Base-by-base conservation (phyloP, 148 eudicot genomes). In the Heliosperma pusillum region DNA sequence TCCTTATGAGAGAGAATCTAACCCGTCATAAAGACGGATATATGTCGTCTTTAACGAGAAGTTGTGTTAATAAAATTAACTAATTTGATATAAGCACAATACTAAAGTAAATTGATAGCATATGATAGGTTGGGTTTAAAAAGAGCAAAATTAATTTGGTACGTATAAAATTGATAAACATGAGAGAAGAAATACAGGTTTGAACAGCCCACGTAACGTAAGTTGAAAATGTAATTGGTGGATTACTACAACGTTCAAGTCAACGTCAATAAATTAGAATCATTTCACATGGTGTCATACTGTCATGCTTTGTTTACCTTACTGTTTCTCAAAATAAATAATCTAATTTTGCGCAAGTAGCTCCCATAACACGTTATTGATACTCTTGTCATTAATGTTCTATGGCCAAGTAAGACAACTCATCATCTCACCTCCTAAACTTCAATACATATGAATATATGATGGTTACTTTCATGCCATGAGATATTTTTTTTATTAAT, bases 261-360 rank as follows among this genome's bases (percentile, higher is more conserved):
- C 55, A 22, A 44, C 56, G n/a, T 24, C 55, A 69, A 69, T 21
- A 16, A 44, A 10, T 40, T 19, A 25, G 25, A 22, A 27, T 64
- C 19, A 36, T 36, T 36, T 27, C 70, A 67, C 70, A 67, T 67
- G 70, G n/a, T n/a, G n/a, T n/a, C n/a, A n/a, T n/a, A n/a, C n/a
- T n/a, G n/a, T n/a, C n/a, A n/a, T n/a, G n/a, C 22, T 65, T 30
- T 2, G 16, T 57, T 2, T 57, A 57, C 17, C 17, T 13, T 17
- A 55, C 1, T 15, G n/a, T n/a, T n/a, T n/a, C n/a, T n/a, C n/a
- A n/a, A n/a, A n/a, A n/a, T n/a, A n/a, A n/a, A n/a, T n/a, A 62
- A 29, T 63, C 9, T 7, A 63, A 29, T 29, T 36, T 11, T 29
- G 8, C 42, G 42, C 67, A 63, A 63, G 19, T 63, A 63, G 67